Evolutionary conservation across 345 rosid genomes (phyloP), one percentile per base, ranked within the genome.

Genomic region (Passiflora organensis): DNA sequence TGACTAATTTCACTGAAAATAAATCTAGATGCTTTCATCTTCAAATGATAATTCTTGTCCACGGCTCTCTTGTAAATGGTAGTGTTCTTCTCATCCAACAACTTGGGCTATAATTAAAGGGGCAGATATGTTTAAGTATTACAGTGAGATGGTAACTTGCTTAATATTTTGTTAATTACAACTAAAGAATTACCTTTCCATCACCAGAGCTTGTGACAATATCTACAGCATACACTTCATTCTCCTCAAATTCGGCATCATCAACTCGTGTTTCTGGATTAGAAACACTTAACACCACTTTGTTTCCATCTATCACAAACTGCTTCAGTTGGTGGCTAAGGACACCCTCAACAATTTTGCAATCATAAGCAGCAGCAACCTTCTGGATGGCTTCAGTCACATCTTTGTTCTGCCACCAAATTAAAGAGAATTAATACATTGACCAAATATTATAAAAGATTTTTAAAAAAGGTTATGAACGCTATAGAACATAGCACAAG

Each of bases 1-100:
- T 89, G 89, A 48, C 53, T 85, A 51, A 94, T 85, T 74, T 94
- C 99, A 58, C 97, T 89, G 73, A 89, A 79, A 65, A 87, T 87
- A 76, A 94, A 94, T 72, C 99, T 78, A 55, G 99, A 94, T 43
- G 99, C 87, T 76, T 89, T 94, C 99, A 94, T 87, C 65, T 89
- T 94, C 74, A 94, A 75, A 69, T 87, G 95, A 77, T 94, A 94
- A 56, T 66, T 85, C 70, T 76, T 79, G 77, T 76, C 79, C 45
- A 80, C 91, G 15, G 95, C 97, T 69, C 89, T 89, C 78, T 82
- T 94, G 63, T 94, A 94, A 53, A 94, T 62, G 37, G 97, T 94
- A 1, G 99, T 94, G 62, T 87, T 91, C 75, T 82, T 94, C 82
- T 94, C 99, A 53, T 94, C 99, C 69, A 94, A 67, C 45, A 94